Evolutionary conservation across 164 flowering plant genomes (phyloP), one percentile per base, ranked within the genome.

Genomic region (Tetracentron sinense): DNA sequence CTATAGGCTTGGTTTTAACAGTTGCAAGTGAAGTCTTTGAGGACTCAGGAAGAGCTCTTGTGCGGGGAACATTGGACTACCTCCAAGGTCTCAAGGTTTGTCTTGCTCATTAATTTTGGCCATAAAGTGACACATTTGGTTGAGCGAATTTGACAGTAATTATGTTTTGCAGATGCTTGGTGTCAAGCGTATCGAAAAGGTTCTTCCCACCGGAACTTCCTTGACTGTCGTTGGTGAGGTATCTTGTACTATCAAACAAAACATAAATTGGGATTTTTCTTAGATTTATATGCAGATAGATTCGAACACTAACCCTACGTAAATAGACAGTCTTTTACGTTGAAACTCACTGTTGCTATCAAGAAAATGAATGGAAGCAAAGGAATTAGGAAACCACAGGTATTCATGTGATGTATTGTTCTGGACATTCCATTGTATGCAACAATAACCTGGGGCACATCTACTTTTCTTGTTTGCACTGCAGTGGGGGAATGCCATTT

Each of bases 221-320:
- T 83, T 94, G 80, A 94, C 96, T 22, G 91, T 89, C 42, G 97
- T 94, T 76, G 98, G 98, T 21, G 95, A 94, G 98, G 98, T 94
- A 89, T 60, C 51, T 60, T 57, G 7, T 8, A 47, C 33, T 30
- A 17, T 56, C 19, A 22, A n/a, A n/a, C n/a, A n/a, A n/a, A n/a
- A n/a, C n/a, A n/a, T n/a, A n/a, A n/a, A n/a, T n/a, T n/a, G n/a
- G n/a, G n/a, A n/a, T n/a, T n/a, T n/a, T n/a, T n/a, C n/a, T n/a
- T n/a, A n/a, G n/a, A n/a, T n/a, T n/a, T n/a, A n/a, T n/a, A n/a
- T n/a, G n/a, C n/a, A 38, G 2, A 38, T 16, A 38, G 44, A 38
- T 16, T 38, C 44, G 8, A 33, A 38, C 44, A 38, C 44, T 8
- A 38, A 38, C 44, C 14, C 7, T n/a, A n/a, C 44, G 14, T 38